Evolutionary conservation across 192 early-diverging fungal genomes (phyloP).

Genomic region (Lunasporangiospora selenospora): DNA sequence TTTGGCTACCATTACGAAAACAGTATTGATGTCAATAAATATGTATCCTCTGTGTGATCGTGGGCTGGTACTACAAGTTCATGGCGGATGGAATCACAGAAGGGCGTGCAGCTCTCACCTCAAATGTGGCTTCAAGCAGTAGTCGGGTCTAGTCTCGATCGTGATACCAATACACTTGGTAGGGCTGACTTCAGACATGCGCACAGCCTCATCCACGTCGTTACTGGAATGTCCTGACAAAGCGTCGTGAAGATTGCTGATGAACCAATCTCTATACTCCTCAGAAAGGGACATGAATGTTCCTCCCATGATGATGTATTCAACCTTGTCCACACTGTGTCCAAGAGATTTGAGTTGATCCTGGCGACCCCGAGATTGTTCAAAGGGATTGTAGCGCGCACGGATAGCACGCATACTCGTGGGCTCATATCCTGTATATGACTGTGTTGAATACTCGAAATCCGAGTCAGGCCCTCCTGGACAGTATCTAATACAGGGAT

Average conservation of each 20-base stretch:
- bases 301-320: conserved; percentile 99
- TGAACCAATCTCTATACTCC: conserved; percentile 98
- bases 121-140: conserved; percentile 97
- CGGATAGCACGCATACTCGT: conserved; percentile 99
- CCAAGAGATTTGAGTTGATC: conserved; percentile 95
- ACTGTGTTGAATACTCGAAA: conserved; percentile 99
- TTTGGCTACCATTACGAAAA: conserved; percentile 69
- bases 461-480: conserved; percentile 99
- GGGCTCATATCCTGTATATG: conserved; percentile 99
- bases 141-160: conserved; percentile 98
- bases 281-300: conserved; percentile 98
- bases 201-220: conserved; percentile 97
- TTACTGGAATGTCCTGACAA: conserved; percentile 89
- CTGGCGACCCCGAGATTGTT: conserved; percentile 92
- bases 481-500: conserved; percentile 89
- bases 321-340: conserved; percentile 97
- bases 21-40: too few relatives aligned
- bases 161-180: conserved; percentile 99
- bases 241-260: conserved; percentile 95
- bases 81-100: too few relatives aligned
- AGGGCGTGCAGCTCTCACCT: conserved; percentile 39
- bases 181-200: conserved; percentile 95
- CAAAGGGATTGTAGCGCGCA: conserved; percentile 97
- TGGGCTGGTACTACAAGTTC: too few relatives aligned
- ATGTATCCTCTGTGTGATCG: too few relatives aligned